Percentiles rank a stretch among this genome's conserved stretches.
Evolutionary conservation across 768 basidiomycete genomes (phyloP).

Genomic region (Termitomyces sp.): DNA sequence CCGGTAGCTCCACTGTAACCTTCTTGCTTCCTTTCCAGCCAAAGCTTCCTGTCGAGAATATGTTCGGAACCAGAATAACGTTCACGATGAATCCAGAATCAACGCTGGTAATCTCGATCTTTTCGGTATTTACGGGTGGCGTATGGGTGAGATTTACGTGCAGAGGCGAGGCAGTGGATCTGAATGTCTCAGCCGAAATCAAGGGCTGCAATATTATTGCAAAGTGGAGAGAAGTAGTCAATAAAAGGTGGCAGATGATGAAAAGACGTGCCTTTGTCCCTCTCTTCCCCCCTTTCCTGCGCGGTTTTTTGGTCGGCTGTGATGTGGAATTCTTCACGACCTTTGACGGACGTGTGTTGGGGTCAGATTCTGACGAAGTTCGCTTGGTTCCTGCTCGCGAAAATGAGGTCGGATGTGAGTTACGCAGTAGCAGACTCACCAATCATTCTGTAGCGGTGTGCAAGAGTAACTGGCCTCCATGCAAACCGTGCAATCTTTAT

Average conservation of each 20-base stretch:
- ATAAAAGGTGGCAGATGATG: not conserved
- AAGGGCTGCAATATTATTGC: conserved; percentile 28
- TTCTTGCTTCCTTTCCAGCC: conserved; percentile 81
- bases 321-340: conserved; percentile 38
- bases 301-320: conserved; percentile 25
- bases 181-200: conserved; percentile 48
- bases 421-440: not conserved
- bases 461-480: not conserved
- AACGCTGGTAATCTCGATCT: conserved; percentile 27
- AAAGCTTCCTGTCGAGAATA: conserved; percentile 72
- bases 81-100: conserved; percentile 62
- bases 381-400: conserved; percentile 34
- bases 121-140: conserved; percentile 35
- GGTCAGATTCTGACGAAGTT: conserved; percentile 29
- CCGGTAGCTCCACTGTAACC: conserved; percentile 57
- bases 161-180: conserved; percentile 60
- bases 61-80: conserved; percentile 47
- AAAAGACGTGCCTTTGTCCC: conserved; percentile 36
- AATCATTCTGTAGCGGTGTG: not conserved
- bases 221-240: conserved; percentile 1
- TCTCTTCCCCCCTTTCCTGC: conserved; percentile 39
- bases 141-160: conserved; percentile 61
- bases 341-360: conserved; percentile 43
- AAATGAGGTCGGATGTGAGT: not conserved
- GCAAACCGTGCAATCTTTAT: conserved; percentile 2